Percentiles rank a stretch among this genome's conserved stretches.
phyloP scores from a whole-genome alignment of 768 basidiomycete genomes.

The Boletus huronensis region DNA sequence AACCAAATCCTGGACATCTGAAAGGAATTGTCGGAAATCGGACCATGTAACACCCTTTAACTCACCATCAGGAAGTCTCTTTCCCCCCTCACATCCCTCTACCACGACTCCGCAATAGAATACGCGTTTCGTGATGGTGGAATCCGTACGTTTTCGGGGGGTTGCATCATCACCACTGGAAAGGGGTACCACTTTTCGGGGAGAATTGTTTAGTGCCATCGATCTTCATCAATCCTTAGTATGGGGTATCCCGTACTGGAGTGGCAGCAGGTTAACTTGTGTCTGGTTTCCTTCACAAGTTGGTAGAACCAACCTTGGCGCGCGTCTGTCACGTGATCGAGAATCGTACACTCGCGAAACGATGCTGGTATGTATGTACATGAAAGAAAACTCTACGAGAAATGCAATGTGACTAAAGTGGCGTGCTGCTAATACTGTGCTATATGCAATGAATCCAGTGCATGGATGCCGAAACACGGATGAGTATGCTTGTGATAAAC shows the following conservation, averaged over 20 bases:
- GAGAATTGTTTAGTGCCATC: constrained; percentile 69
- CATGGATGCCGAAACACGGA: constrained; percentile 6
- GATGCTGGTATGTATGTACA: constrained; percentile 8
- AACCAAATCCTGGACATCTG: constrained; percentile 78
- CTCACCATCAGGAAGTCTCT: constrained; percentile 64
- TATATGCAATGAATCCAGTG: constrained; percentile 6
- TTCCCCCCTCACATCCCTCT: constrained; percentile 73
- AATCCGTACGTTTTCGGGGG: constrained; percentile 37
- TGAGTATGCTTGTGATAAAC: constrained; percentile 18
- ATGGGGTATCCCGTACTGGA: not conserved
- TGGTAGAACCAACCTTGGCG: constrained; percentile 6
- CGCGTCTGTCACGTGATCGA: constrained; percentile 31
- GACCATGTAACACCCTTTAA: constrained; percentile 1
- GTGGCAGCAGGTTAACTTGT: not conserved
- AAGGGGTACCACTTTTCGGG: constrained; percentile 70
- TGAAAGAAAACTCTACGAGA: constrained; percentile 1
- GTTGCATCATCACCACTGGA: constrained; percentile 63
- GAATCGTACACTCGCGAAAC: not conserved
- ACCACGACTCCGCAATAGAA: constrained; percentile 91
- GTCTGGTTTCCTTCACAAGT: not conserved
- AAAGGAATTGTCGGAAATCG: constrained; percentile 9
- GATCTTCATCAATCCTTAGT: constrained; percentile 17
- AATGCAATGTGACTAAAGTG: constrained; percentile 14
- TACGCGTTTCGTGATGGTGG: constrained; percentile 65
- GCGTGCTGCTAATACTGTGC: constrained; percentile 2